These are phyloP conservation scores for Arabidopsis thaliana DNA, from an alignment of 345 rosid genomes.

Conservation along the genomic window DNA sequence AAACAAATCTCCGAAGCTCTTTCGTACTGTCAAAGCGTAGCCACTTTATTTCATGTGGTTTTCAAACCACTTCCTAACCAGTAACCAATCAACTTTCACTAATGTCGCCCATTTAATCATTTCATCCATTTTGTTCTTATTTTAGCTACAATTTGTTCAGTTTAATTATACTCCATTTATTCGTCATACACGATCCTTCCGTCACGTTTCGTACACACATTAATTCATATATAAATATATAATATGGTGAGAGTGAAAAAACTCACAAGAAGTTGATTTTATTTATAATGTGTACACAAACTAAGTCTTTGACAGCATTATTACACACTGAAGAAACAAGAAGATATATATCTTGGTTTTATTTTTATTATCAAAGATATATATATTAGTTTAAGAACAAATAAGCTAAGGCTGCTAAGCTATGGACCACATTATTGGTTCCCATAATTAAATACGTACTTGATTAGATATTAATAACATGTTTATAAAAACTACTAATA, in stretches of 20 bases:
- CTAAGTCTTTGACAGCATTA: conserved; percentile 2
- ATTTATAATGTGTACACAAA: not conserved
- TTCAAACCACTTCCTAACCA: conserved; percentile 30
- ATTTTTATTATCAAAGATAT: no score
- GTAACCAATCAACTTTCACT: conserved; percentile 42
- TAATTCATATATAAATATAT: not conserved
- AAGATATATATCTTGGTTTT: not conserved
- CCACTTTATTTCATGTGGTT: conserved; percentile 46
- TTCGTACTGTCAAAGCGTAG: conserved; percentile 46
- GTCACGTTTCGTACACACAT: conserved; percentile 48
- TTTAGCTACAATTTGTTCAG: not conserved
- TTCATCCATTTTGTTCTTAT: not conserved
- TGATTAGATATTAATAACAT: not conserved
- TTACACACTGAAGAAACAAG: conserved; percentile 13
- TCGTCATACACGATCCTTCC: conserved; percentile 56
- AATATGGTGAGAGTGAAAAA: not conserved
- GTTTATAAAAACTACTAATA: not conserved
- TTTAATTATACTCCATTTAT: conserved; percentile 3
- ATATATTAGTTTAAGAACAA: not conserved
- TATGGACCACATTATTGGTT: conserved; percentile 18
- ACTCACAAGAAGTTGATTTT: not conserved
- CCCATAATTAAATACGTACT: conserved; percentile 10
- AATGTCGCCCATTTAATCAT: conserved; percentile 13
- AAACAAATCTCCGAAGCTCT: conserved; percentile 46
- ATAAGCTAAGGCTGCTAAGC: not conserved